phyloP scores from a whole-genome alignment of 1,284 basidiomycete species.

The Inonotus hispidus region DNA sequence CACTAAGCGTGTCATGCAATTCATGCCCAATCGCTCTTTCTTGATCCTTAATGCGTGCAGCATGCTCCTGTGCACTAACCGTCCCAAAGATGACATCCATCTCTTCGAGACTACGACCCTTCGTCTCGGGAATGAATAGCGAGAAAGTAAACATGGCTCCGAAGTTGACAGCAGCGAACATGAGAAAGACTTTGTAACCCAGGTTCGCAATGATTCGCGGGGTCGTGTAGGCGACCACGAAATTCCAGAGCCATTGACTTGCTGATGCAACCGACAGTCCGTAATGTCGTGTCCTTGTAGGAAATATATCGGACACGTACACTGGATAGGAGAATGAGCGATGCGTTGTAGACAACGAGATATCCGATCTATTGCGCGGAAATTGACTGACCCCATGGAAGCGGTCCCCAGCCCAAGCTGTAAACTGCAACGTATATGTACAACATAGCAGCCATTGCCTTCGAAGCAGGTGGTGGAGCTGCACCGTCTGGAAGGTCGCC shows the following conservation, averaged over 20 bases:
- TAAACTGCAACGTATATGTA: slow-evolving; percentile 76
- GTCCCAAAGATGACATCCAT: slow-evolving; percentile 81
- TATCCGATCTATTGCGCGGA: not conserved
- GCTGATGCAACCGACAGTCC: slow-evolving; percentile 67
- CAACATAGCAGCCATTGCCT: slow-evolving; percentile 71
- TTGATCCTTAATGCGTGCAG: slow-evolving; percentile 42
- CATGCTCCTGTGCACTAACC: slow-evolving; percentile 52
- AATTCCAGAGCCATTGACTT: slow-evolving; percentile 80
- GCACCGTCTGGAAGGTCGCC: slow-evolving; percentile 24
- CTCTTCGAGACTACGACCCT: slow-evolving; percentile 67
- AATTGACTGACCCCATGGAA: slow-evolving; percentile 64
- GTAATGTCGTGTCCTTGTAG: slow-evolving; percentile 73
- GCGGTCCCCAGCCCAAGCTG: slow-evolving; percentile 60
- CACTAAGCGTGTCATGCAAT: not conserved
- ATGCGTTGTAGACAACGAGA: not conserved
- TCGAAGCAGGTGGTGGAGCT: slow-evolving; percentile 42
- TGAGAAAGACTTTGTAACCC: slow-evolving; percentile 63
- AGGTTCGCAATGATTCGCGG: slow-evolving; percentile 56
- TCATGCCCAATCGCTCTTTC: slow-evolving; percentile 1
- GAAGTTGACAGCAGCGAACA: slow-evolving; percentile 63
- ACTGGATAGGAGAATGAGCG: not conserved
- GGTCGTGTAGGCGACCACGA: slow-evolving; percentile 67
- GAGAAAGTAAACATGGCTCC: slow-evolving; percentile 45
- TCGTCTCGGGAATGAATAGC: slow-evolving; percentile 66
- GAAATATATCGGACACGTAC: slow-evolving; percentile 71